phyloP scores from a whole-genome alignment of 257 asterid genomes.

The Salvia splendens region DNA sequence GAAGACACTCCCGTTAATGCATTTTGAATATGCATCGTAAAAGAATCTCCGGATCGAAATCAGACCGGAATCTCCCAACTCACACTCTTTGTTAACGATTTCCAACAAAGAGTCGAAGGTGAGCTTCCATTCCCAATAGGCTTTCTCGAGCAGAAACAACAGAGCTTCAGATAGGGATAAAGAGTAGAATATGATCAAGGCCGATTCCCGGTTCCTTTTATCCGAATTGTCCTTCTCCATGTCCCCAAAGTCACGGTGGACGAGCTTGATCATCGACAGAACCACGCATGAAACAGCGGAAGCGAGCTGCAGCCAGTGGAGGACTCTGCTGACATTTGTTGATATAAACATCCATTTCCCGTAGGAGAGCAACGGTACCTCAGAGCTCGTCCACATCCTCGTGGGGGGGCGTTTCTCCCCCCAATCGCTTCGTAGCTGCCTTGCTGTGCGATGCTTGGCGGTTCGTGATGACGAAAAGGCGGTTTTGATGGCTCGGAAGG shows the following conservation, averaged over 20 bases:
- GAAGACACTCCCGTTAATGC: conserved; percentile 82
- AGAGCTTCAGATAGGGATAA: conserved; percentile 82
- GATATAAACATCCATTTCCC: conserved; percentile 74
- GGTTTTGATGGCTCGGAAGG: conserved; percentile 26
- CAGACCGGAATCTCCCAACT: conserved; percentile 69
- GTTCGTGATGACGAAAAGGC: conserved; percentile 26
- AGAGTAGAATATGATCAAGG: conserved; percentile 76
- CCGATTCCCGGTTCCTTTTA: conserved; percentile 64
- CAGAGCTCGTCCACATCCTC: conserved; percentile 70
- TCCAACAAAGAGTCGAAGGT: conserved; percentile 49
- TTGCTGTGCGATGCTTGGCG: conserved; percentile 16
- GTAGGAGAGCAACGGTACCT: conserved; percentile 79
- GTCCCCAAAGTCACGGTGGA: conserved; percentile 58
- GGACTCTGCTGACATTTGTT: conserved; percentile 62
- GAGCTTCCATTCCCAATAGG: conserved; percentile 93
- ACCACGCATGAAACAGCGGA: conserved; percentile 82
- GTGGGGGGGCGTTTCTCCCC: conserved; percentile 41
- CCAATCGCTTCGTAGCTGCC: conserved; percentile 32
- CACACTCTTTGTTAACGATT: conserved; percentile 65
- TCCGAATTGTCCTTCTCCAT: conserved; percentile 57
- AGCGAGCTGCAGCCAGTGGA: conserved; percentile 76
- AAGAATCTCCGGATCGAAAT: conserved; percentile 71
- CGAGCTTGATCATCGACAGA: conserved; percentile 67
- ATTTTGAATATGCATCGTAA: conserved; percentile 79
- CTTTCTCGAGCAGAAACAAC: conserved; percentile 82